Conservation (phyloP, 2,329 filamentous ascomycete species). For the Colletotrichum lupini region DNA sequence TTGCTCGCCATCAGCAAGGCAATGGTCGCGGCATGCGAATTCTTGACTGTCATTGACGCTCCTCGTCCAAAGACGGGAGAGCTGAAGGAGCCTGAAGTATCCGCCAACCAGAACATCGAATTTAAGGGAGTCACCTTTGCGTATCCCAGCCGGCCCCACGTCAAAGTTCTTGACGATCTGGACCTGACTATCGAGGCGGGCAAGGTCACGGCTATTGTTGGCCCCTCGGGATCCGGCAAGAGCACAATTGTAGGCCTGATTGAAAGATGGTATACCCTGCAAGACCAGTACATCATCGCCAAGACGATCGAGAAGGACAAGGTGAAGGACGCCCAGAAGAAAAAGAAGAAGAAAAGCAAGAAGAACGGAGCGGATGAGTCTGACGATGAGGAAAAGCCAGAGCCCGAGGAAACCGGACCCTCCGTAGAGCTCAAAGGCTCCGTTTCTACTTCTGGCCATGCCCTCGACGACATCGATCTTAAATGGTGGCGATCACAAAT, state of each 20-base stretch:
- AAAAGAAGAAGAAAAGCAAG: slow-evolving; percentile 44
- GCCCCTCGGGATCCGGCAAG: slow-evolving; percentile 78
- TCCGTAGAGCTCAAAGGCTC: slow-evolving; percentile 60
- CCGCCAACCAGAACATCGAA: slow-evolving; percentile 53
- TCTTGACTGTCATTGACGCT: slow-evolving; percentile 66
- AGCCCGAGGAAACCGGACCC: slow-evolving; percentile 50
- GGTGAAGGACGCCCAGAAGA: slow-evolving; percentile 53
- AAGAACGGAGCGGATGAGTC: slow-evolving; percentile 44
- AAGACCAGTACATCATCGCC: slow-evolving; percentile 62
- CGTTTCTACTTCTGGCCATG: slow-evolving; percentile 64
- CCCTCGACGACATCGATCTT: slow-evolving; percentile 68
- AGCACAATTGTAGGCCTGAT: slow-evolving; percentile 78
- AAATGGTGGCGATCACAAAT: slow-evolving; percentile 74
- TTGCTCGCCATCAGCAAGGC: slow-evolving; percentile 69
- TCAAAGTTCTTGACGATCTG: slow-evolving; percentile 71
- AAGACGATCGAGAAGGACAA: slow-evolving; percentile 61
- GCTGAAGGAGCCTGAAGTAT: slow-evolving; percentile 50
- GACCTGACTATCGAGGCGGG: slow-evolving; percentile 69
- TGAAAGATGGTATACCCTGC: slow-evolving; percentile 77
- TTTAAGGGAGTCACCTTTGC: slow-evolving; percentile 77
- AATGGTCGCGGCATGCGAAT: slow-evolving; percentile 67
- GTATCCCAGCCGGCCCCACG: slow-evolving; percentile 74
- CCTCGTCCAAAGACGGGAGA: slow-evolving; percentile 50
- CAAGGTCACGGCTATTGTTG: slow-evolving; percentile 79
- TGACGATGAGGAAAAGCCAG: slow-evolving; percentile 38